Evolutionary conservation across 1,139 yeast species (phyloP).

Genomic region (Taphrina deformans): DNA sequence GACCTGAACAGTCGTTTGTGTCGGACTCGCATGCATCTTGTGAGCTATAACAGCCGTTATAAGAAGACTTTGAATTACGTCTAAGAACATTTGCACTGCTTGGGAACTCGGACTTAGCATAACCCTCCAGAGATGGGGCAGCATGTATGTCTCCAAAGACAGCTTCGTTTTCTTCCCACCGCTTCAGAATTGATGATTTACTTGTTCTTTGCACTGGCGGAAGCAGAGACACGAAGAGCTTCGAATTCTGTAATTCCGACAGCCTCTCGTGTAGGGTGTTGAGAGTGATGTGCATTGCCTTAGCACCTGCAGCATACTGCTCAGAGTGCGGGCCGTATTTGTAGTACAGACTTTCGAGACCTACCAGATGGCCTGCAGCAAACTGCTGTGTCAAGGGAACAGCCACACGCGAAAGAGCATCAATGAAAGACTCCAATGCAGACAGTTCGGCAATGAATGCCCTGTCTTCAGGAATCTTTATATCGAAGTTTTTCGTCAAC

Average conservation of each 20-base stretch:
- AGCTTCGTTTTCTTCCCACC: slow-evolving; percentile 32
- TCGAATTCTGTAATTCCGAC: slow-evolving; percentile 8
- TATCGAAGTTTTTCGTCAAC: slow-evolving; percentile 26
- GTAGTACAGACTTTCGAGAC: slow-evolving; percentile 30
- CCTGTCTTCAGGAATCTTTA: slow-evolving; percentile 32
- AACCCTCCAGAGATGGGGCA: slow-evolving; percentile 25
- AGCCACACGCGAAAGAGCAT: slow-evolving; percentile 22
- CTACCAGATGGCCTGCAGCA: slow-evolving; percentile 30
- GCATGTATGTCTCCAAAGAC: slow-evolving; percentile 33
- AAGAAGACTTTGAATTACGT: background rate
- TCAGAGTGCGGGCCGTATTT: slow-evolving; percentile 34
- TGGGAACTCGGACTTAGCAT: background rate
- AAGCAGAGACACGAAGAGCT: slow-evolving; percentile 19
- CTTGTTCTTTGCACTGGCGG: slow-evolving; percentile 17
- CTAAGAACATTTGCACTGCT: background rate
- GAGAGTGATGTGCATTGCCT: slow-evolving; percentile 29
- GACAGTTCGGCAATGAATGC: slow-evolving; percentile 35
- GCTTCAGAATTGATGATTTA: slow-evolving; percentile 12
- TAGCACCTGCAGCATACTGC: slow-evolving; percentile 25
- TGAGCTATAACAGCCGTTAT: slow-evolving; percentile 40
- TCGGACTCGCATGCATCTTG: slow-evolving; percentile 56
- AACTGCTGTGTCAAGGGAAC: slow-evolving; percentile 11
- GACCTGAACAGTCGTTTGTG: slow-evolving; percentile 61
- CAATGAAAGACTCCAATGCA: slow-evolving; percentile 33
- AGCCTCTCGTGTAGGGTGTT: slow-evolving; percentile 11